Base-by-base conservation (phyloP, 2,329 filamentous ascomycete species). In the Chaetomiaceae sp. region DNA sequence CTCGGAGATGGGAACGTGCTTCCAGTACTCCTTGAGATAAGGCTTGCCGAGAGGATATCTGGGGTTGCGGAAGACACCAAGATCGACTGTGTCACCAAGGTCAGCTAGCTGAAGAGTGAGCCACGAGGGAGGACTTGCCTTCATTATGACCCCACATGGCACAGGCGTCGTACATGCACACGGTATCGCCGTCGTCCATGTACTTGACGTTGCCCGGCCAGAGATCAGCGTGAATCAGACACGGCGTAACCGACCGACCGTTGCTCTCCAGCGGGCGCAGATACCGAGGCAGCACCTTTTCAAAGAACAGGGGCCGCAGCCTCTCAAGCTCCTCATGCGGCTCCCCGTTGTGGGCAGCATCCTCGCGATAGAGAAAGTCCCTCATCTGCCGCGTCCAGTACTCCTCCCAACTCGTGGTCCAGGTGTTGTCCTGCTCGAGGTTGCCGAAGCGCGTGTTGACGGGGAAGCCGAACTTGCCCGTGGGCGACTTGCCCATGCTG, bases 111-210 rank as follows among this genome's bases (percentile, higher is more conserved):
- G 20, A 49, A 5, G 12, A 17, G 23, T 2, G 22, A 4, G 6
- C 6, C 3, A 22, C 6, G 19, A 22, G 3, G 2, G 8, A 5
- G 20, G n/a, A 29, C 48, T 17, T 34, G 63, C 64, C 53, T 52
- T 65, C 63, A 29, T 65, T 62, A 42, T 65, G 63, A 3, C 55
- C 61, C 61, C 64, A 66, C 9, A 58, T 56, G 12, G 61, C 59
- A 38, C 56, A 59, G 1, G 63, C 53, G 23, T 64, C 62, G 25
- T 59, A 63, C 17, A 65, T 53, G 19, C 59, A 62, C 14, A 60
- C 47, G 5, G 47, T 49, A 6, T 59, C 53, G 3, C 51, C 25
- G 23, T 57, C 55, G 1, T 19, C 37, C 25, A 43, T 51, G 8
- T 53, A 55, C 22, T 63, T 63, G 53, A 63, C 58, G 23, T 66